Conservation (phyloP, 148 eudicot genomes). For the Nepenthes gracilis region DNA sequence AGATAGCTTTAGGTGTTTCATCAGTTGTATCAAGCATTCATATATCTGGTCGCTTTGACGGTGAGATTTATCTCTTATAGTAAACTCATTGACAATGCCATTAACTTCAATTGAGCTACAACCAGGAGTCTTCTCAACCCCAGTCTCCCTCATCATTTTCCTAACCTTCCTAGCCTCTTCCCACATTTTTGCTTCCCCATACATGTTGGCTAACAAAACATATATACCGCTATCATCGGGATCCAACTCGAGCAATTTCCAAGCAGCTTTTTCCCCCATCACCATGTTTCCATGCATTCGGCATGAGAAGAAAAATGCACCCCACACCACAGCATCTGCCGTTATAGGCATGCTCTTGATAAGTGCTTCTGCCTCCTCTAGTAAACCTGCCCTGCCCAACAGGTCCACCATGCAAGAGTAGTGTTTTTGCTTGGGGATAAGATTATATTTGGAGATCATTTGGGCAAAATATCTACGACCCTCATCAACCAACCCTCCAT, state of each 20-base stretch:
- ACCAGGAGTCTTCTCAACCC: conserved; percentile 55
- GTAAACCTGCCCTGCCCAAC: conserved; percentile 50
- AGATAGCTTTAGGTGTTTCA: conserved; percentile 29
- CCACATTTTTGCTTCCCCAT: conserved; percentile 53
- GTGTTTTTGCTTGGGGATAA: conserved; percentile 21
- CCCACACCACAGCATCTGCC: conserved; percentile 51
- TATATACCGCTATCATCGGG: conserved; percentile 50
- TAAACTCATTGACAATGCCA: conserved; percentile 43
- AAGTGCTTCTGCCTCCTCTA: conserved; percentile 50
- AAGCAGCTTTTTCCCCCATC: conserved; percentile 60
- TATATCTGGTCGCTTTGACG: conserved; percentile 30
- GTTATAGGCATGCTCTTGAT: conserved; percentile 42
- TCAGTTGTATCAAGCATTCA: conserved; percentile 32
- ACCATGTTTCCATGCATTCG: conserved; percentile 36
- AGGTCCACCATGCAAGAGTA: conserved; percentile 66
- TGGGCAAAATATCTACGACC: conserved; percentile 39
- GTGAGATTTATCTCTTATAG: conserved; percentile 39
- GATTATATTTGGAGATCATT: conserved; percentile 33
- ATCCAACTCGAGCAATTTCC: conserved; percentile 47
- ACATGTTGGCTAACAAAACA: conserved; percentile 50
- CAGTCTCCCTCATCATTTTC: conserved; percentile 36
- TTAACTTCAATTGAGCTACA: conserved; percentile 50
- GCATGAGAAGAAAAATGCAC: conserved; percentile 50
- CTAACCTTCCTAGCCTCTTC: conserved; percentile 41
- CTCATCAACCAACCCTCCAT: conserved; percentile 56